A percentile compares a stretch with the other conserved stretches of the same genome.
phyloP scores from a whole-genome alignment of 371 early-diverging fungal genomes.

The Mycotypha africana region DNA sequence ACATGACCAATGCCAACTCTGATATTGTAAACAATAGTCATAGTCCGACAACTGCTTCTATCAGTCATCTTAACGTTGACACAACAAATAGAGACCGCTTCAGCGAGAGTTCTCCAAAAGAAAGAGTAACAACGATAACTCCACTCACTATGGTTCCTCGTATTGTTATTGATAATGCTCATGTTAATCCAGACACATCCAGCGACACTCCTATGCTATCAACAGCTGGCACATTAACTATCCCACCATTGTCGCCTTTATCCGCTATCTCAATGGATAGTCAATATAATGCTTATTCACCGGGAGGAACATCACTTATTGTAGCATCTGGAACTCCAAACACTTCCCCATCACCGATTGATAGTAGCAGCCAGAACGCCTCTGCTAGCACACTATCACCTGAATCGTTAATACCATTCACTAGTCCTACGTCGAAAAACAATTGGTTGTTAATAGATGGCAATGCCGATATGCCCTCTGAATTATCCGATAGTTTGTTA shows the following conservation, averaged over 20 bases:
- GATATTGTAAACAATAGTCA: too few species aligned
- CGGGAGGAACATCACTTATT: conserved; percentile 14
- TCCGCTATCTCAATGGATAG: conserved; percentile 23
- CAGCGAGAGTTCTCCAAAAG: too few species aligned
- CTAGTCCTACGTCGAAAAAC: conserved; percentile 15
- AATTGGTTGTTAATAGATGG: conserved; percentile 32
- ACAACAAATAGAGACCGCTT: too few species aligned
- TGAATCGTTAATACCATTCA: conserved; percentile 10
- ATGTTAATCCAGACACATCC: too few species aligned
- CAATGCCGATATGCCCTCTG: conserved; percentile 27
- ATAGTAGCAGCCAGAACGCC: conserved; percentile 9
- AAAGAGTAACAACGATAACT: too few species aligned
- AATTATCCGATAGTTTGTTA: conserved; percentile 29
- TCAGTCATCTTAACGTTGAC: too few species aligned
- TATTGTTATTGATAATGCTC: conserved; percentile 31
- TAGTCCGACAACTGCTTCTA: too few species aligned
- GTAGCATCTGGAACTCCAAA: conserved; percentile 19
- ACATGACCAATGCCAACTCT: too few species aligned
- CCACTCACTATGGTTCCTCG: conserved; percentile 21
- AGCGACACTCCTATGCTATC: neutral
- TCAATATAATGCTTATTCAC: conserved; percentile 5
- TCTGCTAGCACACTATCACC: conserved; percentile 10
- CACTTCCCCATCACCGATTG: conserved; percentile 12
- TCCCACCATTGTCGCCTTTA: conserved; percentile 27
- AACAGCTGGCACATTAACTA: conserved; percentile 11